Conservation (phyloP, 148 eudicot genomes). For the Silene latifolia region DNA sequence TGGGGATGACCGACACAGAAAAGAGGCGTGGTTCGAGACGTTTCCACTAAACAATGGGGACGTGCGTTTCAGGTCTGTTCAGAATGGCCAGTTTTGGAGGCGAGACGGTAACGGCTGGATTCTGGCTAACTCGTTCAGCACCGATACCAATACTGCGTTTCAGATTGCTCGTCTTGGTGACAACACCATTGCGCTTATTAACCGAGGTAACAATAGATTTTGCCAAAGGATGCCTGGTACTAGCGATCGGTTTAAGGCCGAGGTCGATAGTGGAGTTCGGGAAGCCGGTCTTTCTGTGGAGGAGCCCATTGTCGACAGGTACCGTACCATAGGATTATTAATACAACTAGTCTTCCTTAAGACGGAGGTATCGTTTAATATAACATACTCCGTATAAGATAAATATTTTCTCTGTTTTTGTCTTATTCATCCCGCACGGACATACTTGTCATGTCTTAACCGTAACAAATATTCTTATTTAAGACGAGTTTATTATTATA, state of each 20-base stretch:
- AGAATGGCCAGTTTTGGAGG: background rate
- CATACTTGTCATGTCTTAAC: too few relatives aligned
- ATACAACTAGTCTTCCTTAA: too few relatives aligned
- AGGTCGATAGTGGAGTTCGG: background rate
- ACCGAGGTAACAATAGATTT: slow-evolving; percentile 1
- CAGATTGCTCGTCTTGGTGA: slow-evolving; percentile 9
- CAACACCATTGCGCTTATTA: background rate
- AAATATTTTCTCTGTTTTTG: too few relatives aligned
- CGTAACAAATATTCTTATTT: too few relatives aligned
- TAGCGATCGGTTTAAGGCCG: background rate
- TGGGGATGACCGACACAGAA: background rate
- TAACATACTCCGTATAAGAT: too few relatives aligned
- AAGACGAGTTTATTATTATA: too few relatives aligned
- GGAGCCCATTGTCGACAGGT: slow-evolving; percentile 13
- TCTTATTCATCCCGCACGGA: too few relatives aligned
- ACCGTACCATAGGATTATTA: background rate
- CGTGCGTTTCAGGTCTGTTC: slow-evolving; percentile 12
- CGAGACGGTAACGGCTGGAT: background rate
- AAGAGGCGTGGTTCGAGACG: slow-evolving; percentile 2
- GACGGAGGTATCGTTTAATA: too few relatives aligned
- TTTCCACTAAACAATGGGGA: slow-evolving; percentile 8
- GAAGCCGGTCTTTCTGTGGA: background rate
- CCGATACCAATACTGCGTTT: background rate
- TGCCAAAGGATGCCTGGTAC: background rate
- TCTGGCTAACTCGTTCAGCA: background rate